Base-by-base conservation (phyloP, 805 yeast species). In the Saturnispora quitensis region DNA sequence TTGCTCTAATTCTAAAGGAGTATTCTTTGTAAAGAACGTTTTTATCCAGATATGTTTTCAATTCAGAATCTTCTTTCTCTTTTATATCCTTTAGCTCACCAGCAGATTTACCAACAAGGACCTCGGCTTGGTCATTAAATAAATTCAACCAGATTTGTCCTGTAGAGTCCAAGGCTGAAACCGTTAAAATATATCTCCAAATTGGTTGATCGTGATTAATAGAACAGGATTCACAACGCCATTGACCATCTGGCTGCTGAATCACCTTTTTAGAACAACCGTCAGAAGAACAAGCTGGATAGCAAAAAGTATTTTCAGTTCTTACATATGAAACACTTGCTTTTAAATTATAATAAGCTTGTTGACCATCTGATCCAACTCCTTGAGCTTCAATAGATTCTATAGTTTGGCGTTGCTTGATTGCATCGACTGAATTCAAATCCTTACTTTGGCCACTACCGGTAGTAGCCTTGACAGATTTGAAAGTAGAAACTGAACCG, bases 161-260 rank as follows among this genome's bases (percentile, higher is more conserved):
- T 4, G 95, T 77, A 58, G 74, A 73, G 67, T 93, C 99, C 61
- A 82, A 75, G n/a, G 89, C 77, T 3, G 88, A 79, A 45, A 81
- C 66, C n/a, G 84, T 82, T 59, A 91, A 67, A 50, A 89, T 81
- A 60, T 86, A 93, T 66, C 98, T 78, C 71, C 86, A 82, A 47
- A 75, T 71, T 18, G 98, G 97, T 45, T 73, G 75, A 2, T 76
- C 73, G 62, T 79, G 83, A 55, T 77, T 78, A 51, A 77, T 72
- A 60, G 87, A 84, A 75, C 98, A 90, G 66, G 84, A 85, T 65
- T 90, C 98, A 73, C 99, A 93, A 67, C 95, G 80, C 96, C 96
- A 90, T 17, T 82, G 73, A 13, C 85, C 88, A 62, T 80, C 84
- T 33, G 79, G 73, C 51, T 77, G 82, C 62, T 87, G 87, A 43